Evolutionary conservation across 2,329 filamentous ascomycete genomes (phyloP).

Genomic region (Diaporthe aspalathi): DNA sequence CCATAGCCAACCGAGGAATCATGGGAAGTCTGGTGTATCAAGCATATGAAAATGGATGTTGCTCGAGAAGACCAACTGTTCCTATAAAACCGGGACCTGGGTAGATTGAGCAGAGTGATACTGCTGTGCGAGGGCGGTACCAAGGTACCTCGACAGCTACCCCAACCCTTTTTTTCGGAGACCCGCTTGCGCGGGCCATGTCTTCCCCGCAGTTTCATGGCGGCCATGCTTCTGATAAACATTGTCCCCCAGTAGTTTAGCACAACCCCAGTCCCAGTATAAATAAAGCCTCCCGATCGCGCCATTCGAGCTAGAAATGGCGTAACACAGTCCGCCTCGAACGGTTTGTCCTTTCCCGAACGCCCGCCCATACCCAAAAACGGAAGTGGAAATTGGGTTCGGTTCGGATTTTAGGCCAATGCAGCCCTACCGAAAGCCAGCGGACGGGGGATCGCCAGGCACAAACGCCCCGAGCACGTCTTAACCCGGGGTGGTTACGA

Average conservation of each 20-base stretch:
- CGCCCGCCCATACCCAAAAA: background rate
- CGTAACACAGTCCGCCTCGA: conserved; percentile 23
- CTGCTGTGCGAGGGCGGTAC: background rate
- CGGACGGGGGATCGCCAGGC: conserved; percentile 28
- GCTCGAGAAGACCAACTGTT: no score
- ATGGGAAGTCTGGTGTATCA: no score
- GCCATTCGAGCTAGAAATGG: conserved; percentile 13
- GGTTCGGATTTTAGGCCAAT: conserved; percentile 9
- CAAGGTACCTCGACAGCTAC: background rate
- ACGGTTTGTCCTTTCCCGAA: background rate
- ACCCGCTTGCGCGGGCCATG: background rate
- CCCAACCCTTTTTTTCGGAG: conserved; percentile 4
- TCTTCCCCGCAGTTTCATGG: background rate
- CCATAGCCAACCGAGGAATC: no score
- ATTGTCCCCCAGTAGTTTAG: no score
- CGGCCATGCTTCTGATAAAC: conserved; percentile 4
- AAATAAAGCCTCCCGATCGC: no score
- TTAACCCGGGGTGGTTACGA: conserved; percentile 24
- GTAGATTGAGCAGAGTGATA: no score
- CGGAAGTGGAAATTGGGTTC: conserved; percentile 14
- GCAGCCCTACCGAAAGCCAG: conserved; percentile 35
- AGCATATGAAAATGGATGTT: no score
- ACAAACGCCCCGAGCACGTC: conserved; percentile 32
- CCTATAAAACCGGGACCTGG: no score
- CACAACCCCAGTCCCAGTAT: no score